Conservation (phyloP, 192 early-diverging fungal species). For the Entomortierella beljakovae region DNA sequence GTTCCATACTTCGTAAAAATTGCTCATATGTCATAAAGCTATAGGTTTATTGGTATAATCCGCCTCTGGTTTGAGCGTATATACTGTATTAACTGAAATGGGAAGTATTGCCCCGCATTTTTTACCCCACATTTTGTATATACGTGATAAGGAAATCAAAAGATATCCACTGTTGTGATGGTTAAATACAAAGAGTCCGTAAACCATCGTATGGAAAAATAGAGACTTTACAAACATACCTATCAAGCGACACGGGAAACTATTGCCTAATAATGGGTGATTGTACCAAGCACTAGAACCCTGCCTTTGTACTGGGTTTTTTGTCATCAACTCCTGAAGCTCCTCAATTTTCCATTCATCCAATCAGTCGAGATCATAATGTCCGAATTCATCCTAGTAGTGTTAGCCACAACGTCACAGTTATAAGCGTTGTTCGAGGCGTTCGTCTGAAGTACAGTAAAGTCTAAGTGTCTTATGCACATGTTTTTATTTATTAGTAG, state of each 20-base stretch:
- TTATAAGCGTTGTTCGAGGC: no score
- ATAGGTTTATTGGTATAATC: neutral
- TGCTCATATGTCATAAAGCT: neutral
- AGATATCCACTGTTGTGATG: neutral
- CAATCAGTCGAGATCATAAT: constrained; percentile 8
- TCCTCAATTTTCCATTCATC: neutral
- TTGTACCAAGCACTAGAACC: no score
- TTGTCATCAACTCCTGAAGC: no score
- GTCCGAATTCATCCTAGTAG: constrained; percentile 7
- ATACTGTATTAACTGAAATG: neutral
- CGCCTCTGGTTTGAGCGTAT: no score
- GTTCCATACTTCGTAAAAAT: no score
- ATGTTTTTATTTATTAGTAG: no score
- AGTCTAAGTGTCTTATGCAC: neutral
- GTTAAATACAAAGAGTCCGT: no score
- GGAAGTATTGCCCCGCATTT: constrained; percentile 1
- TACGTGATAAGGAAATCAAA: neutral
- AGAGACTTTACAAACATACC: no score
- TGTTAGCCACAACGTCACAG: neutral
- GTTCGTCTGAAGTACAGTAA: neutral
- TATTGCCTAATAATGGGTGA: no score
- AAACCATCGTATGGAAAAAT: no score
- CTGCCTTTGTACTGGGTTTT: neutral
- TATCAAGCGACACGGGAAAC: no score
- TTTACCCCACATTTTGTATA: neutral